A percentile compares a stretch with the other conserved stretches of the same genome.
phyloP scores from a whole-genome alignment of 1,284 basidiomycete species.

The Malassezia sympodialis region DNA sequence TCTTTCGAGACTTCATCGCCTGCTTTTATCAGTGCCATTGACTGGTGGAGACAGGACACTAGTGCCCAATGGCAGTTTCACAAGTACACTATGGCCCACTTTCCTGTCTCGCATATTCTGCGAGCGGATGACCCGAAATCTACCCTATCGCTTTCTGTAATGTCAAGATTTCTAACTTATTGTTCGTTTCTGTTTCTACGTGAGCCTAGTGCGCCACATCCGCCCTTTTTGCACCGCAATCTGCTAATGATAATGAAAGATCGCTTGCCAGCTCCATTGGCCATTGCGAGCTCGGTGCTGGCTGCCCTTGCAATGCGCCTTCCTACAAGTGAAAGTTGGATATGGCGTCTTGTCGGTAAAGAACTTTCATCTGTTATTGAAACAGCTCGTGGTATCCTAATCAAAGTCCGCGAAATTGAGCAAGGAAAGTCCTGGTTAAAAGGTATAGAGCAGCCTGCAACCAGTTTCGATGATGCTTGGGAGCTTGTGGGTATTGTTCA shows the following conservation, averaged over 20 bases:
- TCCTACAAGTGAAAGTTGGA: conserved; percentile 7
- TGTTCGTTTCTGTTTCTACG: conserved; percentile 8
- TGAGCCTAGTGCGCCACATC: conserved; percentile 15
- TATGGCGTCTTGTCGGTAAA: conserved; percentile 1
- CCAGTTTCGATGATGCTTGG: not conserved
- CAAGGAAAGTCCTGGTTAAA: not conserved
- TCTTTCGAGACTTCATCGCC: not conserved
- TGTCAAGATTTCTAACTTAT: conserved; percentile 12
- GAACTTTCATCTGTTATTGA: conserved; percentile 2
- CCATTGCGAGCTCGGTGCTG: conserved; percentile 5
- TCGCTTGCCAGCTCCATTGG: conserved; percentile 3
- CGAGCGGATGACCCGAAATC: not conserved
- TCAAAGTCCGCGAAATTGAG: not conserved
- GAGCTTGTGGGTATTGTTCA: conserved; percentile 6
- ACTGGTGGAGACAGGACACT: conserved; percentile 10
- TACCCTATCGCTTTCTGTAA: not conserved
- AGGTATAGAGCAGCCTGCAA: not conserved
- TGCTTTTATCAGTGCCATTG: not conserved
- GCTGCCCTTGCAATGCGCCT: conserved; percentile 9
- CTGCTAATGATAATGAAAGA: conserved; percentile 6
- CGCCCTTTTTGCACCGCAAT: conserved; percentile 15
- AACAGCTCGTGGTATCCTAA: not conserved
- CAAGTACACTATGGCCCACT: not conserved
- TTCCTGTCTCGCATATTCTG: not conserved
- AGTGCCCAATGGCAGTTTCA: conserved; percentile 11